These are phyloP conservation scores for Candida awuae DNA, from an alignment of 805 yeast genomes.

Conservation along the genomic window DNA sequence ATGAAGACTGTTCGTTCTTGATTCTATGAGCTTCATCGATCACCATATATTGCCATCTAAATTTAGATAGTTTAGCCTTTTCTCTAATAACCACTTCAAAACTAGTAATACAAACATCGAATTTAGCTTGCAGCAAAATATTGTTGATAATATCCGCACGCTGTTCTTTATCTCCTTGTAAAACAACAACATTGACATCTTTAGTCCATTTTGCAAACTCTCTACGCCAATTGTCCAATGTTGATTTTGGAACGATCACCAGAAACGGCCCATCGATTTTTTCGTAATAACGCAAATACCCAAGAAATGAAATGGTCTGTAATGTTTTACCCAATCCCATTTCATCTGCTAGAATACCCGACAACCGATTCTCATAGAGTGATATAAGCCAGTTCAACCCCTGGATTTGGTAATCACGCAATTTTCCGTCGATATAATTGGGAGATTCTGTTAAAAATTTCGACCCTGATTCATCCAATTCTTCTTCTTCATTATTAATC, in stretches of 20 bases:
- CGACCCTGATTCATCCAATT: slow-evolving; percentile 51
- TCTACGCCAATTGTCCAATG: slow-evolving; percentile 92
- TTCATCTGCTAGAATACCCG: slow-evolving; percentile 95
- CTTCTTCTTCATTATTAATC: slow-evolving; percentile 71
- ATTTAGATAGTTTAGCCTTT: slow-evolving; percentile 66
- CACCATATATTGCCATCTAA: slow-evolving; percentile 88
- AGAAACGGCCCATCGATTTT: slow-evolving; percentile 84
- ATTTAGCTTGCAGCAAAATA: slow-evolving; percentile 59
- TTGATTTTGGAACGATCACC: slow-evolving; percentile 90
- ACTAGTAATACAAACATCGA: slow-evolving; percentile 86
- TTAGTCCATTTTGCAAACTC: slow-evolving; percentile 97
- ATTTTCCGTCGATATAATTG: slow-evolving; percentile 59
- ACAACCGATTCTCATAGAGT: slow-evolving; percentile 75
- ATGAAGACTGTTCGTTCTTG: slow-evolving; percentile 85
- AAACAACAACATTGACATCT: slow-evolving; percentile 73
- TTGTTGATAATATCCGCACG: slow-evolving; percentile 54
- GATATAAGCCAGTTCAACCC: slow-evolving; percentile 94
- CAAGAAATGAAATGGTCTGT: slow-evolving; percentile 88
- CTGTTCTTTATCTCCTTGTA: slow-evolving; percentile 86
- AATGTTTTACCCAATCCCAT: slow-evolving; percentile 97
- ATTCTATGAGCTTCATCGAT: slow-evolving; percentile 97
- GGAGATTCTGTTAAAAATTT: slow-evolving; percentile 86
- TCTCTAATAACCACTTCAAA: slow-evolving; percentile 92
- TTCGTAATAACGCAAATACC: slow-evolving; percentile 72
- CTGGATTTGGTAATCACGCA: slow-evolving; percentile 89